Percentiles rank a stretch among this genome's conserved stretches.
Conservation (phyloP, 768 basidiomycete genomes). For the Gelatoporia subvermispora region DNA sequence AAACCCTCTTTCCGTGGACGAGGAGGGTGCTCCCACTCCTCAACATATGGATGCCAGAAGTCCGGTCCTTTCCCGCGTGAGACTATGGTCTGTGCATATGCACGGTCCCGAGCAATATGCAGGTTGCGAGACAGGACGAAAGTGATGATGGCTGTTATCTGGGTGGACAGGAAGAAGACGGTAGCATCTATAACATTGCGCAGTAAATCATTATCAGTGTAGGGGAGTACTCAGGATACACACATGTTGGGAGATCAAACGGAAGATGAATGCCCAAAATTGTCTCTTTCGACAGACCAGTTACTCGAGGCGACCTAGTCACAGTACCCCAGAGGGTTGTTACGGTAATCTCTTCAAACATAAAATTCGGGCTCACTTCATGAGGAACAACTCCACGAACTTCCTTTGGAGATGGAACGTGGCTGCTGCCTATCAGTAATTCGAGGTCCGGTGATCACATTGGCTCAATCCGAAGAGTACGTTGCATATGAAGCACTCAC, state of each 20-base stretch:
- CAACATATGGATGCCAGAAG: conserved; percentile 82
- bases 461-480: not conserved
- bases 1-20: conserved; percentile 3
- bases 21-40: conserved; percentile 70
- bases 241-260: conserved; percentile 69
- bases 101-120: conserved; percentile 69
- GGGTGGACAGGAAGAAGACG: conserved; percentile 64
- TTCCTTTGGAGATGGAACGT: conserved; percentile 71
- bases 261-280: conserved; percentile 64
- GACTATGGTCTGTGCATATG: conserved; percentile 75
- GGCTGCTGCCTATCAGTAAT: conserved; percentile 43
- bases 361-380: conserved; percentile 57
- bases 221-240: too few relatives aligned
- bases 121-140: conserved; percentile 87
- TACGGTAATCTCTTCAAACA: too few relatives aligned
- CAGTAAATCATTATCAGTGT: too few relatives aligned
- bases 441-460: not conserved
- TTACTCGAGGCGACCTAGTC: conserved; percentile 55
- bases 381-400: conserved; percentile 59
- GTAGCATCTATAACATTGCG: conserved; percentile 54
- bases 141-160: conserved; percentile 67
- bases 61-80: conserved; percentile 78
- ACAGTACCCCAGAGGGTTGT: not conserved
- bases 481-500: conserved; percentile 31
- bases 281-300: conserved; percentile 56